Evolutionary conservation across 75 land plant species (phyloP).

Genomic region (Sequoiadendron giganteum): DNA sequence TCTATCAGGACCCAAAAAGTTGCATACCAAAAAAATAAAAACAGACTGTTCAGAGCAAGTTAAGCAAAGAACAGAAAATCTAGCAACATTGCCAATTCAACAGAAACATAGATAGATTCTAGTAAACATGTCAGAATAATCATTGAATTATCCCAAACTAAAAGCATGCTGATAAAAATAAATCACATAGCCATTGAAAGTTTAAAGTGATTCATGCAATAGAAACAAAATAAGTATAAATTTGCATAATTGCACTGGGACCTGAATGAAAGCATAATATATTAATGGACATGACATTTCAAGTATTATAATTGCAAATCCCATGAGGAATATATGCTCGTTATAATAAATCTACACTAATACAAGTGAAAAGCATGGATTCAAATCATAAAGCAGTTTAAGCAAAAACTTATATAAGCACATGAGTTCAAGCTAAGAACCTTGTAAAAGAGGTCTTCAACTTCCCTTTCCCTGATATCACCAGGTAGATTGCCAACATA

Average conservation of each 20-base stretch:
- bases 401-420: background rate
- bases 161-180: background rate
- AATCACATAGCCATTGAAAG: background rate
- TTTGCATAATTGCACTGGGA: background rate
- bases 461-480: constrained; percentile 62
- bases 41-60: background rate
- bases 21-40: background rate
- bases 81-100: background rate
- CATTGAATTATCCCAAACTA: background rate
- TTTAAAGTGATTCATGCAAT: background rate
- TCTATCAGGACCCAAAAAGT: background rate
- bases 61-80: background rate
- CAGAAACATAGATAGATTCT: constrained; percentile 32
- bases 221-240: background rate
- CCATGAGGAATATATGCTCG: background rate
- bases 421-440: constrained; percentile 26
- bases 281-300: constrained; percentile 32
- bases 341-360: background rate
- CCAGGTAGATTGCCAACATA: constrained; percentile 70
- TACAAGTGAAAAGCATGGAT: background rate
- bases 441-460: constrained; percentile 82
- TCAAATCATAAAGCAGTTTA: background rate
- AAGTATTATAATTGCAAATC: background rate
- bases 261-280: background rate
- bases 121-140: background rate